Evolutionary conservation across 805 yeast species (phyloP).

Genomic region (Jamesozyma lodderae): DNA sequence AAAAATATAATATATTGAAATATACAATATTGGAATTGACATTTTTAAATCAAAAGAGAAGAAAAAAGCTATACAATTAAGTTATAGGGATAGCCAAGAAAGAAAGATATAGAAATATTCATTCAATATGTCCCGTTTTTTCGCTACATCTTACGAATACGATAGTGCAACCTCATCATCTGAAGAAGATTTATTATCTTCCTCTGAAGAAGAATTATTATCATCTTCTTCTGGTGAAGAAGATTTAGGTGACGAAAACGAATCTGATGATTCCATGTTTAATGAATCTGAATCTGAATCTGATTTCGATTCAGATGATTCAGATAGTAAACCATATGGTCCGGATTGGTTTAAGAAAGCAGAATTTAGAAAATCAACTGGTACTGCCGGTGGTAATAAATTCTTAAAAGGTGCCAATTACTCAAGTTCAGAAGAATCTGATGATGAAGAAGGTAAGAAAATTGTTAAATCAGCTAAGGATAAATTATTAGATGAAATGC

Average conservation of each 20-base stretch:
- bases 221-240: conserved; percentile 18
- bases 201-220: conserved; percentile 34
- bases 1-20: too few relatives aligned
- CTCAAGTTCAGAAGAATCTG: conserved; percentile 38
- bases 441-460: conserved; percentile 63
- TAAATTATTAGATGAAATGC: conserved; percentile 82
- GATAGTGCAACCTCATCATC: conserved; percentile 37
- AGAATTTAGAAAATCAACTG: conserved; percentile 31
- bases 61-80: too few relatives aligned
- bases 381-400: conserved; percentile 23
- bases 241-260: conserved; percentile 23
- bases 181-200: conserved; percentile 37
- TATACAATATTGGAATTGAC: too few relatives aligned
- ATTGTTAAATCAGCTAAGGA: conserved; percentile 92
- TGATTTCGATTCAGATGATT: conserved; percentile 30
- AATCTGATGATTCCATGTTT: conserved; percentile 31
- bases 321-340: conserved; percentile 35
- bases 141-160: conserved; percentile 45
- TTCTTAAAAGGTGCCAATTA: conserved; percentile 31
- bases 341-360: conserved; percentile 38
- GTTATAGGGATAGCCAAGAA: too few relatives aligned
- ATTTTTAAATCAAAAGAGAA: too few relatives aligned
- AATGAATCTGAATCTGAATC: conserved; percentile 30
- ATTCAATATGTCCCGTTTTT: conserved; percentile 83
- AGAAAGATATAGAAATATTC: not conserved